These are phyloP conservation scores for Suillus placidus DNA, from an alignment of 768 basidiomycete species.

Conservation along the genomic window DNA sequence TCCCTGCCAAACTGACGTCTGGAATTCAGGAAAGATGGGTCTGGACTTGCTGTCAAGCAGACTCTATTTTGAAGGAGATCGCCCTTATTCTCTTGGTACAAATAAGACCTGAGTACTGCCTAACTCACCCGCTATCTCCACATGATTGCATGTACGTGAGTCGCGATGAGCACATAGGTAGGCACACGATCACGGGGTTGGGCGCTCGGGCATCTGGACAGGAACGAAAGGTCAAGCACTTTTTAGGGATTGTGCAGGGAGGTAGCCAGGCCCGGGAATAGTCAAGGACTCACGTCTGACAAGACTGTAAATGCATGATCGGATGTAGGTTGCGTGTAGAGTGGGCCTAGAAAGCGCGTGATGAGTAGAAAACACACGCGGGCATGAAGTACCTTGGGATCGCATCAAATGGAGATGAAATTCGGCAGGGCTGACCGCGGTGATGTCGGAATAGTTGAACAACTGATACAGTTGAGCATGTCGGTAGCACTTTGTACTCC, in stretches of 20 bases:
- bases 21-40: background rate
- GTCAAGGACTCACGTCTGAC: background rate
- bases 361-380: background rate
- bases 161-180: background rate
- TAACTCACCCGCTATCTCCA: background rate
- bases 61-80: background rate
- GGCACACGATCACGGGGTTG: background rate
- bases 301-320: background rate
- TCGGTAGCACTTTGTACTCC: background rate
- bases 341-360: background rate
- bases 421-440: background rate
- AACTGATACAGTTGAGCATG: too few species aligned
- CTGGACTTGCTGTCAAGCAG: background rate
- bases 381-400: conserved; percentile 1
- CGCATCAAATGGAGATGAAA: background rate
- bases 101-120: background rate
- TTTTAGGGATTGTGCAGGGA: background rate
- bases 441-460: background rate
- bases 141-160: background rate
- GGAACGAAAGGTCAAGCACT: background rate
- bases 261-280: background rate
- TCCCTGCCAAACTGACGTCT: background rate
- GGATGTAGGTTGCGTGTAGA: background rate
- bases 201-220: background rate
- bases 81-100: background rate